phyloP scores from a whole-genome alignment of 2,329 filamentous ascomycete species.

The Xylaria hypoxylon region DNA sequence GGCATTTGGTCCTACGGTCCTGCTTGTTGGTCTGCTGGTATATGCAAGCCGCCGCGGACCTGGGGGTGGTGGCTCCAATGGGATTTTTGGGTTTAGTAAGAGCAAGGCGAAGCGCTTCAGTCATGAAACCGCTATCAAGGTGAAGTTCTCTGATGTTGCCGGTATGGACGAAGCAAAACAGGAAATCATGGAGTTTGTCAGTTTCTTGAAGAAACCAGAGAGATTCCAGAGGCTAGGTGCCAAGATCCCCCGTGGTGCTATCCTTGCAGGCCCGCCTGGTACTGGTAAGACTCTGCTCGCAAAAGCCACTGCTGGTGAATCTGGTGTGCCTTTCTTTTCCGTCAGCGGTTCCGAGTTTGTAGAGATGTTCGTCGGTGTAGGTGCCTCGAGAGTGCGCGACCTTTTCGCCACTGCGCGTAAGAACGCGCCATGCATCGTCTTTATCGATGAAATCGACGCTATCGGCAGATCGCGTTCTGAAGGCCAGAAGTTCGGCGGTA shows the following conservation, averaged over 20 bases:
- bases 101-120: constrained; percentile 98
- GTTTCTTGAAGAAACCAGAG: constrained; percentile 93
- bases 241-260: constrained; percentile 97
- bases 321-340: constrained; percentile 96
- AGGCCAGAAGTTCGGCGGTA: constrained; percentile 82
- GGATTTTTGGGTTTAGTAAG: constrained; percentile 96
- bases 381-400: constrained; percentile 93
- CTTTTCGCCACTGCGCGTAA: constrained; percentile 94
- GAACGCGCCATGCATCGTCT: constrained; percentile 97
- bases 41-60: constrained; percentile 80
- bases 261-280: constrained; percentile 95
- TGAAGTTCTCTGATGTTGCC: constrained; percentile 96
- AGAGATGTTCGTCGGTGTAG: constrained; percentile 99
- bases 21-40: constrained; percentile 85
- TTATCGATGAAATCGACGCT: constrained; percentile 99
- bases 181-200: constrained; percentile 99
- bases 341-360: constrained; percentile 99
- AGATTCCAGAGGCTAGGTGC: constrained; percentile 94
- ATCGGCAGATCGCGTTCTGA: constrained; percentile 92
- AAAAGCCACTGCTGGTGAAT: constrained; percentile 97
- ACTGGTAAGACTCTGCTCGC: constrained; percentile 98
- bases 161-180: constrained; percentile 98
- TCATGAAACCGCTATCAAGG: constrained; percentile 94
- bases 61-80: constrained; percentile 74
- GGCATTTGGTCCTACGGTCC: constrained; percentile 84